Evolutionary conservation across 129 eudicot genomes (phyloP).

Genomic region (Pittosporum tobira): DNA sequence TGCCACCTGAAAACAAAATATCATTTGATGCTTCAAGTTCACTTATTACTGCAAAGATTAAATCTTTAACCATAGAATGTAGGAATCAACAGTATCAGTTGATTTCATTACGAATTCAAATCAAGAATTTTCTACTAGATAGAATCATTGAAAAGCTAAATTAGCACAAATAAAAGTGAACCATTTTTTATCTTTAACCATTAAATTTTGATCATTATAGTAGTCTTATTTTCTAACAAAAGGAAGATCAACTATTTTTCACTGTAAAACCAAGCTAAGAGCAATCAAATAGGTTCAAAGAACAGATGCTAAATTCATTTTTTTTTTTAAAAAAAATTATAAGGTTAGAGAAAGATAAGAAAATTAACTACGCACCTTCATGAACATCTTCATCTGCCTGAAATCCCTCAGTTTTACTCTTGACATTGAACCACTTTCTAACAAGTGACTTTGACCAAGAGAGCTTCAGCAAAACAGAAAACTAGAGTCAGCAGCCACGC

Average conservation of each 20-base stretch:
- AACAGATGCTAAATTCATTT: not conserved
- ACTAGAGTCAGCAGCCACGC: constrained; percentile 10
- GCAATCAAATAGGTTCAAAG: not conserved
- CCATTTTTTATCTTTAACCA: no score
- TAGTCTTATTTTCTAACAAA: no score
- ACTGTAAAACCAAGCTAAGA: not conserved
- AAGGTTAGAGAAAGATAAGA: not conserved
- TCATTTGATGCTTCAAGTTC: not conserved
- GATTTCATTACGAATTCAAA: not conserved
- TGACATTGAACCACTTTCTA: constrained; percentile 78
- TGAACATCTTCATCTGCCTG: constrained; percentile 47
- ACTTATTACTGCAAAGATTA: not conserved
- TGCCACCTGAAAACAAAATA: constrained; percentile 33
- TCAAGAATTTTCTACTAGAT: not conserved
- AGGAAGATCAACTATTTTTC: no score
- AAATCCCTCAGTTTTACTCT: constrained; percentile 56
- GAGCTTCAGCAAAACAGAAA: constrained; percentile 39
- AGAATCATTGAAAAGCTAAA: not conserved
- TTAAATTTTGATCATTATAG: not conserved
- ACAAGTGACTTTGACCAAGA: constrained; percentile 87
- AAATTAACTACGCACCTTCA: constrained; percentile 41
- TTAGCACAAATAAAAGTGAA: not conserved
- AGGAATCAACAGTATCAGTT: not conserved
- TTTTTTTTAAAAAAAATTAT: not conserved
- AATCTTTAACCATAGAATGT: not conserved